These are phyloP conservation scores for Aspergillus ibericus DNA, from an alignment of 2,329 filamentous ascomycete species.

Conservation along the genomic window DNA sequence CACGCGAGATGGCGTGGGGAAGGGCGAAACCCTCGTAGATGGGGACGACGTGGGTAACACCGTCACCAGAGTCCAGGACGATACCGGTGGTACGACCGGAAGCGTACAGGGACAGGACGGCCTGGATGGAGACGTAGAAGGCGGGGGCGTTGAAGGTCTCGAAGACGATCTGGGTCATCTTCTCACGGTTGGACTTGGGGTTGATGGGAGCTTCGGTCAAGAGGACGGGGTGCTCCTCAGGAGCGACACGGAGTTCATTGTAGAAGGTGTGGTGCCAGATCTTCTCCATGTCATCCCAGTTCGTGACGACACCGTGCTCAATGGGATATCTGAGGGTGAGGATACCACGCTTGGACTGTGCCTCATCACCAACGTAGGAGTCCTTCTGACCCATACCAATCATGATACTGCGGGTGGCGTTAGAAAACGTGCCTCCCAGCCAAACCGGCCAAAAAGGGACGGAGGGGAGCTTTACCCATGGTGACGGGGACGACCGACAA, in stretches of 20 bases:
- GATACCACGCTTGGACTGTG: slow-evolving; percentile 99
- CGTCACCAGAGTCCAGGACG: slow-evolving; percentile 99
- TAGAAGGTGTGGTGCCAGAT: slow-evolving; percentile 99
- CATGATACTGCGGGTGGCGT: slow-evolving; percentile 78
- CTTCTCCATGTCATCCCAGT: slow-evolving; percentile 99
- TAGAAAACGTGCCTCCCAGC: slow-evolving; percentile 20
- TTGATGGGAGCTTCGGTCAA: slow-evolving; percentile 99
- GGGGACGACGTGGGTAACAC: slow-evolving; percentile 99
- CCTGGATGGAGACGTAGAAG: slow-evolving; percentile 99
- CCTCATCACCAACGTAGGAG: slow-evolving; percentile 99
- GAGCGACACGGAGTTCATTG: slow-evolving; percentile 99
- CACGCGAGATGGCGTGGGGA: slow-evolving; percentile 99
- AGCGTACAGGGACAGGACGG: slow-evolving; percentile 97
- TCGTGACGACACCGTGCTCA: slow-evolving; percentile 99
- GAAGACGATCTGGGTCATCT: slow-evolving; percentile 99
- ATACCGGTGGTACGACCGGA: slow-evolving; percentile 99
- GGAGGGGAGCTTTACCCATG: slow-evolving; percentile 77
- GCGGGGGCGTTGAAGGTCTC: slow-evolving; percentile 99
- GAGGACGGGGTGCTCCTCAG: slow-evolving; percentile 99
- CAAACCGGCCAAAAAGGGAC: neutral
- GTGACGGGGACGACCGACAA: slow-evolving; percentile 98
- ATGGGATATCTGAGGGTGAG: slow-evolving; percentile 99
- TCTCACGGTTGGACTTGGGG: slow-evolving; percentile 99
- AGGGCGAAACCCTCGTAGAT: slow-evolving; percentile 99
- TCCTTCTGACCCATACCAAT: slow-evolving; percentile 99